A percentile compares a stretch with the other conserved stretches of the same genome.
phyloP scores from a whole-genome alignment of 495 filamentous ascomycete species.

The Daldinia bambusicola region DNA sequence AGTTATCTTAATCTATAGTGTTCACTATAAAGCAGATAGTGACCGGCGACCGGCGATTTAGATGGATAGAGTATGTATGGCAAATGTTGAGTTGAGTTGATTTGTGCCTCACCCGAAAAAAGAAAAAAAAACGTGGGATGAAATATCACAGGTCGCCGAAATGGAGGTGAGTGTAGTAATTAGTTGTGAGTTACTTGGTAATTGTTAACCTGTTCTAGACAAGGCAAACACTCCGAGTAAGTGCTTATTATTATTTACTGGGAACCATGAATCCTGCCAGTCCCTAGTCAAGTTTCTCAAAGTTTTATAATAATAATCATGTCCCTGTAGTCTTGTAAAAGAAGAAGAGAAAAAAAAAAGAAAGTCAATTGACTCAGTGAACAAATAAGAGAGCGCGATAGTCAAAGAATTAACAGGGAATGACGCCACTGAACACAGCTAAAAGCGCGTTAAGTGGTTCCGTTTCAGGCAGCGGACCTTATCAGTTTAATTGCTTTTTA shows the following conservation, averaged over 20 bases:
- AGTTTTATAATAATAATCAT: not conserved
- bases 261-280: not conserved
- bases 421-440: not conserved
- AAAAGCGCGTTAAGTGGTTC: conserved; percentile 41
- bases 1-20: not conserved
- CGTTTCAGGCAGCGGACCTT: conserved; percentile 24
- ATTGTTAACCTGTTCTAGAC: not conserved
- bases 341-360: not conserved
- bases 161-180: not conserved
- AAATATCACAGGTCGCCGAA: not conserved
- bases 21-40: not conserved
- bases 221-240: not conserved
- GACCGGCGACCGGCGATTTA: not conserved
- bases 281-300: not conserved
- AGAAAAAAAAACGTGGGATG: not conserved
- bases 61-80: not conserved
- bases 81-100: not conserved
- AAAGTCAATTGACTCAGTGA: not conserved
- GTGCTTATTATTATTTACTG: not conserved
- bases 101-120: not conserved
- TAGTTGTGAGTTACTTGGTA: not conserved
- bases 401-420: not conserved
- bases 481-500: conserved; percentile 40
- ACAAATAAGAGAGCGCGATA: not conserved
- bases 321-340: not conserved